Conservation (phyloP, 768 basidiomycete species). For the Hortiboletus flavorubellus region DNA sequence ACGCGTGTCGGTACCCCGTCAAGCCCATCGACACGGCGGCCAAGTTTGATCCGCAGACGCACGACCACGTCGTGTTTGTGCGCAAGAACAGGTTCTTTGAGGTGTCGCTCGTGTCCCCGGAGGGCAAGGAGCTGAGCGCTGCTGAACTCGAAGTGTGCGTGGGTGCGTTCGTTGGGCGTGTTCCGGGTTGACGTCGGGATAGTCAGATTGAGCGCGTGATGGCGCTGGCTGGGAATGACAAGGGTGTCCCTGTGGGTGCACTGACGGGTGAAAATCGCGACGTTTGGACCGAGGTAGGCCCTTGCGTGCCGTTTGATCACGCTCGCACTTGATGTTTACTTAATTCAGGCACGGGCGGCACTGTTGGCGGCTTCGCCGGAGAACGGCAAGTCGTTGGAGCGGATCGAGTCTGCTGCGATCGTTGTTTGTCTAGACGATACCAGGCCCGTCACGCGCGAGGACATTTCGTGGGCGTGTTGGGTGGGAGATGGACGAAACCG, state of each 20-base stretch:
- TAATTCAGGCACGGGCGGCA: slow-evolving; percentile 48
- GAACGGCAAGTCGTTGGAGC: slow-evolving; percentile 67
- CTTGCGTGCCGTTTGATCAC: slow-evolving; percentile 26
- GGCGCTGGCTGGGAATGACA: slow-evolving; percentile 49
- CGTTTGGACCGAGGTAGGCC: slow-evolving; percentile 80
- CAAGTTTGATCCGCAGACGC: slow-evolving; percentile 68
- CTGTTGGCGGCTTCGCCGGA: slow-evolving; percentile 59
- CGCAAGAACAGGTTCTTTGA: slow-evolving; percentile 91
- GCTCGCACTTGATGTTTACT: background rate
- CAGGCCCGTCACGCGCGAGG: slow-evolving; percentile 76
- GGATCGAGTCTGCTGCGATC: slow-evolving; percentile 89
- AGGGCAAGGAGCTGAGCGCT: slow-evolving; percentile 70
- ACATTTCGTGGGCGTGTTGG: slow-evolving; percentile 81
- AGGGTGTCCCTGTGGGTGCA: slow-evolving; percentile 62
- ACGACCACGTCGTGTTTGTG: slow-evolving; percentile 89
- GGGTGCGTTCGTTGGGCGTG: background rate
- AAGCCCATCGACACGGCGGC: slow-evolving; percentile 79
- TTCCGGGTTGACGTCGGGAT: background rate
- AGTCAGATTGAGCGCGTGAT: slow-evolving; percentile 73
- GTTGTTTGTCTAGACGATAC: slow-evolving; percentile 83
- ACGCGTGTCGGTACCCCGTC: slow-evolving; percentile 83
- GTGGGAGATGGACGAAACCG: slow-evolving; percentile 87
- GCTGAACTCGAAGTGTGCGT: slow-evolving; percentile 76
- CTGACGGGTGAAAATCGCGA: slow-evolving; percentile 90
- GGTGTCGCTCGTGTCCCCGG: slow-evolving; percentile 62